Base-by-base conservation (phyloP, 257 asterid species). In the Rehmannia glutinosa region DNA sequence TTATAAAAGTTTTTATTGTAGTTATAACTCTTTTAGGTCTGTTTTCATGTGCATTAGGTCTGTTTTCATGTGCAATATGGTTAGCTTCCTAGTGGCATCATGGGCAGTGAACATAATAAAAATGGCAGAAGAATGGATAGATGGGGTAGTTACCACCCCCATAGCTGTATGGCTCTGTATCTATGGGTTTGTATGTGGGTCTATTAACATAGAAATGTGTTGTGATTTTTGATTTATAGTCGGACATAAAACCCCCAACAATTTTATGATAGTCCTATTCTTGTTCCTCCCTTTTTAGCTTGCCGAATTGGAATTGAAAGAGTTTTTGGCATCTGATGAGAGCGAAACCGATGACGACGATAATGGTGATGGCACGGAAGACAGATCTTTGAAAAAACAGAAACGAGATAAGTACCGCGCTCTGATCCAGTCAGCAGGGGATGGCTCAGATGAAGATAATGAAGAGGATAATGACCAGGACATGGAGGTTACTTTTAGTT, bases 401-500 rank as follows among this genome's bases (percentile, higher is more conserved):
- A 90, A 82, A 52, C 75, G 64, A 71, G 87, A 90, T 73, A 70
- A 71, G 62, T 94, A 87, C 70, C 97, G 87, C 13, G 84, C 95
- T 13, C 73, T 94, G 20, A 28, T 91, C 69, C 83, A 80, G 71
- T 77, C 91, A 45, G 96, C 91, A 45, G 96, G 84, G 69, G 82
- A 84, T 49, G 93, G 82, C 51, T 85, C 86, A 0, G 96, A 82
- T 68, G 91, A 74, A 46, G 84, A 83, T 35, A 75, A 67, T 43
- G 87, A 69, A 25, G 80, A 86, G 59, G 89, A 80, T 7, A 77
- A 80, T 64, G 84, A 73, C 60, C 84, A 73, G 76, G 97, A 91
- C 70, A 88, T 94, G 97, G 97, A 91, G 83, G 87, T 91, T 59
- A 94, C 97, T 3, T 88, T 91, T 69, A 88, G 76, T 58, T 75